These are phyloP conservation scores for Cyclostephanos tholiformis DNA, from an alignment of 108 stramenopile genomes.

Conservation along the genomic window DNA sequence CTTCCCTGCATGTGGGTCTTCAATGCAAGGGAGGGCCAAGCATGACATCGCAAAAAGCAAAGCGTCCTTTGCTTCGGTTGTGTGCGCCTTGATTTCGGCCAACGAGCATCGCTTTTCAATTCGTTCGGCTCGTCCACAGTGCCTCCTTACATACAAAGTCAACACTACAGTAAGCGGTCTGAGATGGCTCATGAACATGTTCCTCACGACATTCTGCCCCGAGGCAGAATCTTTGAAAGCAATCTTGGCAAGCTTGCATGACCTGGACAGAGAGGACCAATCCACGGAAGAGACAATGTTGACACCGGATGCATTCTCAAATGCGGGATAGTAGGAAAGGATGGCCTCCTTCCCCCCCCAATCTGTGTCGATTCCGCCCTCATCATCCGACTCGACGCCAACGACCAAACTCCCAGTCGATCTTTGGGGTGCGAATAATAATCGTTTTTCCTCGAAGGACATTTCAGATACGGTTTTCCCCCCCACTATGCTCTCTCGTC, in stretches of 20 bases:
- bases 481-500: conserved; percentile 39
- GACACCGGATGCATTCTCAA: background rate
- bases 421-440: conserved; percentile 21
- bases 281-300: conserved; percentile 33
- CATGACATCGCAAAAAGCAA: conserved; percentile 38
- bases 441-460: conserved; percentile 26
- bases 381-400: conserved; percentile 4
- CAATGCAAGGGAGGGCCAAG: conserved; percentile 11
- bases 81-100: conserved; percentile 20
- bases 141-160: conserved; percentile 18
- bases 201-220: conserved; percentile 33
- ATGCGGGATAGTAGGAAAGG: background rate
- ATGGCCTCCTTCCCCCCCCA: background rate
- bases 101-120: background rate
- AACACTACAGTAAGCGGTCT: conserved; percentile 14
- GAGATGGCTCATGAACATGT: conserved; percentile 44
- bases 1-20: background rate
- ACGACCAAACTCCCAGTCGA: conserved; percentile 5
- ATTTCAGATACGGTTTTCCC: conserved; percentile 27
- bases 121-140: background rate
- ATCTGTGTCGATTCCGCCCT: background rate
- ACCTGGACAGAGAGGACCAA: conserved; percentile 43
- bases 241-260: conserved; percentile 45
- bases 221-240: conserved; percentile 34
- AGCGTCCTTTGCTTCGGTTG: conserved; percentile 35